Evolutionary conservation across 805 yeast genomes (phyloP).

Genomic region (Tetrapisispora fleetii): DNA sequence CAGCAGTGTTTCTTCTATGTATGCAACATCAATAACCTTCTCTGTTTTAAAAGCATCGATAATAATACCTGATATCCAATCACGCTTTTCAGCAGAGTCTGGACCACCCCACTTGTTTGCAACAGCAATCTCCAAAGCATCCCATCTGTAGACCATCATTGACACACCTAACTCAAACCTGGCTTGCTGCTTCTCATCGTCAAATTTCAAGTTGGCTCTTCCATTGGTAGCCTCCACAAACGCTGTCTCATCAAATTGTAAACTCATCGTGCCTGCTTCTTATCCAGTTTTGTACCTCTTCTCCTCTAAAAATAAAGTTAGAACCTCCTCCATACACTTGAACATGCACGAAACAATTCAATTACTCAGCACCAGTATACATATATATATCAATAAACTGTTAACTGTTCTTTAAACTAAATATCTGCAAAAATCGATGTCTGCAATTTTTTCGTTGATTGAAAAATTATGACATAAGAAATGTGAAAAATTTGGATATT

Average conservation of each 20-base stretch:
- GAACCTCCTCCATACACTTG: no score
- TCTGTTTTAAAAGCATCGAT: conserved; percentile 63
- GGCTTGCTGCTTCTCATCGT: conserved; percentile 61
- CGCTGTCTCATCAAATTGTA: conserved; percentile 33
- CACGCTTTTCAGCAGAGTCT: conserved; percentile 80
- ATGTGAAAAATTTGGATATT: background rate
- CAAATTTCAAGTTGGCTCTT: conserved; percentile 32
- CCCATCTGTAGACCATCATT: conserved; percentile 88
- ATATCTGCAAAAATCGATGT: background rate
- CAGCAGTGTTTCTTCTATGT: conserved; percentile 74
- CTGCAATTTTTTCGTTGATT: background rate
- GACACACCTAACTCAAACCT: conserved; percentile 89
- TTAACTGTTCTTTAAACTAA: no score
- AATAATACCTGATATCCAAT: conserved; percentile 82
- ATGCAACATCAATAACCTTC: conserved; percentile 59
- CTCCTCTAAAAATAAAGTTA: no score
- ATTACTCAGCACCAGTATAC: no score
- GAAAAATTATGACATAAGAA: background rate
- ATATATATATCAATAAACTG: no score
- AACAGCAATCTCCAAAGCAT: conserved; percentile 78
- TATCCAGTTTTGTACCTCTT: no score
- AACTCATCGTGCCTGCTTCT: background rate
- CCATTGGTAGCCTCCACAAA: conserved; percentile 45
- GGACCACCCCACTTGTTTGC: conserved; percentile 95
- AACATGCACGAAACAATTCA: no score